Conservation (phyloP, 2,329 filamentous ascomycete species). For the Pseudohalonectria lignicola region DNA sequence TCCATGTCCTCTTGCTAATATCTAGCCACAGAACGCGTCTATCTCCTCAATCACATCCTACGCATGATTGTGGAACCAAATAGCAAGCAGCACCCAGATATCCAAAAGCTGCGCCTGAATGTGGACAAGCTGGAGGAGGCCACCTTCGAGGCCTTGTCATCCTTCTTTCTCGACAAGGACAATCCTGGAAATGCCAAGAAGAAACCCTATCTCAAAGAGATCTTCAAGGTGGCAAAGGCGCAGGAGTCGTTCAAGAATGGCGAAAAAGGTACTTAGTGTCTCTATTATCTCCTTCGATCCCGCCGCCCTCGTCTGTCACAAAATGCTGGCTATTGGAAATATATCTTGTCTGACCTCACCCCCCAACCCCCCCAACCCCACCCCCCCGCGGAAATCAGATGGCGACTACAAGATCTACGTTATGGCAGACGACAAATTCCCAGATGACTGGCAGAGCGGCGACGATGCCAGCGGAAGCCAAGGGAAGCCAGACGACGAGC, state of each 20-base stretch:
- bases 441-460: slow-evolving; percentile 34
- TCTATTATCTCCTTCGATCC: background rate
- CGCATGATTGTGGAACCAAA: slow-evolving; percentile 41
- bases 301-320: background rate
- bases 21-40: slow-evolving; percentile 41
- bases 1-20: too few species aligned
- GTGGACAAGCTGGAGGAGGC: slow-evolving; percentile 46
- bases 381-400: too few species aligned
- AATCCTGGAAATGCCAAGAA: slow-evolving; percentile 41
- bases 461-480: slow-evolving; percentile 27
- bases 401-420: slow-evolving; percentile 34
- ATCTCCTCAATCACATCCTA: slow-evolving; percentile 49
- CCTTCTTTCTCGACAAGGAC: slow-evolving; percentile 47
- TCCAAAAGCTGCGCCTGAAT: slow-evolving; percentile 41
- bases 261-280: slow-evolving; percentile 39
- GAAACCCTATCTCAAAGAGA: slow-evolving; percentile 43
- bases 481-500: slow-evolving; percentile 33
- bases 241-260: slow-evolving; percentile 45
- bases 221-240: slow-evolving; percentile 47
- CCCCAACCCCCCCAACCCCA: too few species aligned
- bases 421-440: slow-evolving; percentile 39
- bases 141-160: slow-evolving; percentile 45
- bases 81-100: slow-evolving; percentile 35
- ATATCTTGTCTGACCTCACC: too few species aligned
- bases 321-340: too few species aligned